phyloP scores from a whole-genome alignment of 2,329 filamentous ascomycete species.

The Achaetomium macrosporum region DNA sequence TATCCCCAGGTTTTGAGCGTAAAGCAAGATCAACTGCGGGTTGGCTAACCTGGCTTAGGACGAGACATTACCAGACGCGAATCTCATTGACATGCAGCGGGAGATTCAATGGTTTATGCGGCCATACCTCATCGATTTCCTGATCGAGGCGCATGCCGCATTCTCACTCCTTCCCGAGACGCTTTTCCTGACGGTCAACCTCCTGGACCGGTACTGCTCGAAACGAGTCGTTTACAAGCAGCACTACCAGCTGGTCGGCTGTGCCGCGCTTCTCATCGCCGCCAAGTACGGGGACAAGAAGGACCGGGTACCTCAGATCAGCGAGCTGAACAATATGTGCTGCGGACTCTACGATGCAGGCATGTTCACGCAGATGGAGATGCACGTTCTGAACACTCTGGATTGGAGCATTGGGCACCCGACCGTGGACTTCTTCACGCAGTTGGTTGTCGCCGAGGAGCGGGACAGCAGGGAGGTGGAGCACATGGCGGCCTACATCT shows the following conservation, averaged over 20 bases:
- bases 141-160: slow-evolving; percentile 92
- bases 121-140: slow-evolving; percentile 94
- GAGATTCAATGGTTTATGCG: slow-evolving; percentile 99
- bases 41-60: slow-evolving; percentile 38
- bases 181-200: slow-evolving; percentile 91
- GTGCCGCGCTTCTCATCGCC: slow-evolving; percentile 89
- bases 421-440: slow-evolving; percentile 89
- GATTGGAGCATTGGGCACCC: slow-evolving; percentile 96
- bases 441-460: slow-evolving; percentile 79
- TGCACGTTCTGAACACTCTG: slow-evolving; percentile 96
- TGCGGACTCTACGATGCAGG: slow-evolving; percentile 96
- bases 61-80: slow-evolving; percentile 90
- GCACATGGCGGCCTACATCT: slow-evolving; percentile 90
- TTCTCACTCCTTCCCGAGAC: slow-evolving; percentile 93
- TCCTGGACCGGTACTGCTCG: slow-evolving; percentile 96
- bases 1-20: not conserved
- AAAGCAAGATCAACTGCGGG: not conserved
- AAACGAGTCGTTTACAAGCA: slow-evolving; percentile 97
- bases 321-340: slow-evolving; percentile 98
- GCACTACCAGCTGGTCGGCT: slow-evolving; percentile 96
- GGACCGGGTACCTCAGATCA: slow-evolving; percentile 94
- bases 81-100: slow-evolving; percentile 96
- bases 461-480: slow-evolving; percentile 77
- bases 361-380: slow-evolving; percentile 99
- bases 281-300: slow-evolving; percentile 99